Evolutionary conservation across 192 early-diverging fungal genomes (phyloP).

Genomic region (Coemansia nantahalensis): DNA sequence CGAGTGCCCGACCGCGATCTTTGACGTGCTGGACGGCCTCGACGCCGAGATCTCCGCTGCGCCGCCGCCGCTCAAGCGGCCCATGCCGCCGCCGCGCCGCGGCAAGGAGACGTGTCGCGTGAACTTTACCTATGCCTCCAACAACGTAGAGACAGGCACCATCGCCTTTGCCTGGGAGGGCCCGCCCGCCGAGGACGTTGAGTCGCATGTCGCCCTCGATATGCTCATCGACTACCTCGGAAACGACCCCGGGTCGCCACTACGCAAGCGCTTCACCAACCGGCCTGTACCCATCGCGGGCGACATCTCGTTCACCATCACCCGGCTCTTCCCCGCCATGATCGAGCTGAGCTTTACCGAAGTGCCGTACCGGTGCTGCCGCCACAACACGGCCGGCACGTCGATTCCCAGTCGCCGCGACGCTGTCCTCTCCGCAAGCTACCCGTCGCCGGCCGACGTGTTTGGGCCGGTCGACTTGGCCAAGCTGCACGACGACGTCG

Average conservation of each 20-base stretch:
- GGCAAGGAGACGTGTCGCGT: constrained; percentile 39
- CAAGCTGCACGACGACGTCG: constrained; percentile 42
- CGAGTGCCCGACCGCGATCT: constrained; percentile 48
- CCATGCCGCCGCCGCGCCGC: constrained; percentile 49
- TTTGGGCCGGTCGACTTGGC: constrained; percentile 42
- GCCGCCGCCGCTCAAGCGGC: constrained; percentile 20
- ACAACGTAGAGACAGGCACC: constrained; percentile 65
- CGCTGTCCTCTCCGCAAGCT: constrained; percentile 17
- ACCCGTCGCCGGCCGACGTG: constrained; percentile 45
- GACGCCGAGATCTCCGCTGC: constrained; percentile 33
- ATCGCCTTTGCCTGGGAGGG: constrained; percentile 78
- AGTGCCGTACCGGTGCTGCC: constrained; percentile 39
- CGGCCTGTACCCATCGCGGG: constrained; percentile 62
- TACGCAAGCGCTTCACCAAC: constrained; percentile 76
- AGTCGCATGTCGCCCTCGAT: constrained; percentile 65
- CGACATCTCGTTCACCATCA: constrained; percentile 64
- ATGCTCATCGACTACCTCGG: constrained; percentile 72
- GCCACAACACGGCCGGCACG: constrained; percentile 18
- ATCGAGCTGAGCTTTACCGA: constrained; percentile 64
- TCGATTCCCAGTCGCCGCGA: constrained; percentile 41
- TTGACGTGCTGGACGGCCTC: constrained; percentile 37
- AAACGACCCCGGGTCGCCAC: constrained; percentile 64
- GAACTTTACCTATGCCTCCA: constrained; percentile 63
- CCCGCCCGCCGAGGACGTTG: constrained; percentile 65
- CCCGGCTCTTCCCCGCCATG: constrained; percentile 56